A percentile compares a stretch with the other conserved stretches of the same genome.
Evolutionary conservation across 2,329 filamentous ascomycete species (phyloP).

Genomic region (Ascochyta fabae): DNA sequence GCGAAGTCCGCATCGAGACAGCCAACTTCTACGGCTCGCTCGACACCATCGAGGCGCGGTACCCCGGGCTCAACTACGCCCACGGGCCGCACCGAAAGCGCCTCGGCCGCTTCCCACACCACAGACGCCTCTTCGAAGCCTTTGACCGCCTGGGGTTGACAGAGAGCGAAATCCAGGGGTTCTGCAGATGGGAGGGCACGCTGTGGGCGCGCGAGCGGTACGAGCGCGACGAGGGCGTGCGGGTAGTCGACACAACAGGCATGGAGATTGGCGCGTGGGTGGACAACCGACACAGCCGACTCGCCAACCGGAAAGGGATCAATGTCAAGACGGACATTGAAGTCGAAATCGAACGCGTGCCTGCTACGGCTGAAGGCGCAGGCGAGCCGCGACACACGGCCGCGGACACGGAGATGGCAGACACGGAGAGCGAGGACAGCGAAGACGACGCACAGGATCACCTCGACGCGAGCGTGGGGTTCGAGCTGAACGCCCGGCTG

Average conservation of each 20-base stretch:
- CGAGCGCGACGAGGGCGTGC: constrained; percentile 74
- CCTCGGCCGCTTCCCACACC: constrained; percentile 78
- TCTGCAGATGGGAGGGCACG: constrained; percentile 85
- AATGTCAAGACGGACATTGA: constrained; percentile 53
- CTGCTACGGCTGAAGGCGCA: constrained; percentile 40
- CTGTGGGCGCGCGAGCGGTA: constrained; percentile 83
- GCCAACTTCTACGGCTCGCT: constrained; percentile 80
- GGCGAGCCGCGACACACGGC: constrained; percentile 22
- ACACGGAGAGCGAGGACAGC: constrained; percentile 50
- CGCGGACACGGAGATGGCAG: constrained; percentile 33
- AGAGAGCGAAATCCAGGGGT: constrained; percentile 69
- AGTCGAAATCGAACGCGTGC: constrained; percentile 48
- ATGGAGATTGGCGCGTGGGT: constrained; percentile 71
- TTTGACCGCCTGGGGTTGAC: constrained; percentile 76
- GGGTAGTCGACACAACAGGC: constrained; percentile 73
- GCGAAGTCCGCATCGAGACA: constrained; percentile 80
- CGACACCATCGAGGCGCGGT: constrained; percentile 80
- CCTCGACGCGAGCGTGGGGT: constrained; percentile 62
- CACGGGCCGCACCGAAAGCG: constrained; percentile 75
- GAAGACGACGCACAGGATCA: constrained; percentile 31
- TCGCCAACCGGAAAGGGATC: constrained; percentile 34
- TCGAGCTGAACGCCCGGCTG: constrained; percentile 67
- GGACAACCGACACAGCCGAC: constrained; percentile 43
- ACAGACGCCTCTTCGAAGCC: constrained; percentile 75
- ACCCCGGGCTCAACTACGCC: constrained; percentile 81